A percentile compares a stretch with the other conserved stretches of the same genome.
Evolutionary conservation across 129 eudicot genomes (phyloP).

Genomic region (Arctium minus): DNA sequence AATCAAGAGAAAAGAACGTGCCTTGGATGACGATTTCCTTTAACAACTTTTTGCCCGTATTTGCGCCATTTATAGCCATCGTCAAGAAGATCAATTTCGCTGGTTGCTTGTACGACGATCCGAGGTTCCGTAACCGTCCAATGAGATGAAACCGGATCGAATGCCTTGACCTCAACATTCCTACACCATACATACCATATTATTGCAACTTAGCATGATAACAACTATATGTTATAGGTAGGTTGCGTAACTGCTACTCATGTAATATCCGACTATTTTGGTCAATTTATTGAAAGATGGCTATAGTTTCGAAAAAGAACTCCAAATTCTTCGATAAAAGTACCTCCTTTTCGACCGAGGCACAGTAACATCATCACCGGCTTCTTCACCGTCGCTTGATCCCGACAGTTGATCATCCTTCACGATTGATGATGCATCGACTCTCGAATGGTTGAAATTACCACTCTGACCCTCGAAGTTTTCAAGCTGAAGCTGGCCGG

Average conservation of each 20-base stretch:
- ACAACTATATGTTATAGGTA: neutral
- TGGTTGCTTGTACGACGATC: slow-evolving; percentile 10
- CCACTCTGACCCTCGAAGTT: slow-evolving; percentile 14
- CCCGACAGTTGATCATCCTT: slow-evolving; percentile 60
- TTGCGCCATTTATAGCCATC: slow-evolving; percentile 28
- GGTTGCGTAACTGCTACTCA: neutral
- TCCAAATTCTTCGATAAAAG: neutral
- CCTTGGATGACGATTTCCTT: slow-evolving; percentile 27
- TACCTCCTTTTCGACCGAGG: slow-evolving; percentile 88
- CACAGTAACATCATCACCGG: slow-evolving; percentile 52
- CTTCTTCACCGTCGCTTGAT: slow-evolving; percentile 84
- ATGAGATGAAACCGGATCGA: neutral
- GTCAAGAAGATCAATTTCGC: slow-evolving; percentile 24
- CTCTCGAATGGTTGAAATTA: slow-evolving; percentile 10
- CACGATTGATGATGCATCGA: slow-evolving; percentile 24
- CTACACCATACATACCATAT: neutral
- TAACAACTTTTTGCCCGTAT: slow-evolving; percentile 23
- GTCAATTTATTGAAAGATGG: too few species aligned
- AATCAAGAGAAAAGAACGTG: neutral
- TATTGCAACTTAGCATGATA: neutral
- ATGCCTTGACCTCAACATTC: neutral
- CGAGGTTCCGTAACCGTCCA: neutral
- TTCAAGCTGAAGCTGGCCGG: slow-evolving; percentile 42
- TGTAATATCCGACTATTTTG: too few species aligned
- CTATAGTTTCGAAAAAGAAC: too few species aligned